Evolutionary conservation across 352 stramenopile species (phyloP).

Genomic region (Pythium dissotocum): DNA sequence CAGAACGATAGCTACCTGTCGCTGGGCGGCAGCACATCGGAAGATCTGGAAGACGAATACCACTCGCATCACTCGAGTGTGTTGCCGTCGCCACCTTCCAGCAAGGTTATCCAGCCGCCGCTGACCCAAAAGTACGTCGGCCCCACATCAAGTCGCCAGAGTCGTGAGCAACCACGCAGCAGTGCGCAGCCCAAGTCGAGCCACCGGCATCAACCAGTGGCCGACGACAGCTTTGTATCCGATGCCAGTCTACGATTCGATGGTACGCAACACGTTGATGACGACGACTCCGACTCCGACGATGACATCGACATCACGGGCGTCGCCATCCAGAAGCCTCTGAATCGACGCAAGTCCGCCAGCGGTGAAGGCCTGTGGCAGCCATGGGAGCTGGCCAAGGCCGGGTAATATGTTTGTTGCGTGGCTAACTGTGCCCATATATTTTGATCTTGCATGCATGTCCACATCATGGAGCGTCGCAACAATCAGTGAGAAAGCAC

Average conservation of each 20-base stretch:
- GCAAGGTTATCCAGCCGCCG: conserved; percentile 1
- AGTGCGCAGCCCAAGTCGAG: conserved; percentile 1
- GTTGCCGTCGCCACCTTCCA: conserved; percentile 7
- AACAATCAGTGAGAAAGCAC: conserved; percentile 2
- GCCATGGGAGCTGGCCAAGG: conserved; percentile 69
- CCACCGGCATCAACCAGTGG: not conserved
- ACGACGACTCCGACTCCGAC: conserved; percentile 43
- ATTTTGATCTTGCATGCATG: not conserved
- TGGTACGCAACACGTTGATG: conserved; percentile 37
- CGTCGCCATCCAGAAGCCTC: conserved; percentile 37
- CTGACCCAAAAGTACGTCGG: conserved; percentile 8
- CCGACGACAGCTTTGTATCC: conserved; percentile 32
- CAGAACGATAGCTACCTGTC: conserved; percentile 32
- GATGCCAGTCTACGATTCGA: conserved; percentile 41
- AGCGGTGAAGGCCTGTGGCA: conserved; percentile 69
- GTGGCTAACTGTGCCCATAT: too few species aligned
- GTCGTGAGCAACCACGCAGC: conserved; percentile 11
- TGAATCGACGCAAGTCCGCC: conserved; percentile 30
- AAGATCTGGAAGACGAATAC: conserved; percentile 30
- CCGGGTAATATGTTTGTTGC: conserved; percentile 28
- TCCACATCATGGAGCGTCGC: not conserved
- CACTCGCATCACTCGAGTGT: conserved; percentile 26
- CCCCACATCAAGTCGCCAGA: not conserved
- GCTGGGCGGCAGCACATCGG: conserved; percentile 24
- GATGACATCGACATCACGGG: conserved; percentile 77